Evolutionary conservation across 2,329 filamentous ascomycete genomes (phyloP), one percentile per base, ranked within the genome.

Genomic region (Fusarium anthophilum): DNA sequence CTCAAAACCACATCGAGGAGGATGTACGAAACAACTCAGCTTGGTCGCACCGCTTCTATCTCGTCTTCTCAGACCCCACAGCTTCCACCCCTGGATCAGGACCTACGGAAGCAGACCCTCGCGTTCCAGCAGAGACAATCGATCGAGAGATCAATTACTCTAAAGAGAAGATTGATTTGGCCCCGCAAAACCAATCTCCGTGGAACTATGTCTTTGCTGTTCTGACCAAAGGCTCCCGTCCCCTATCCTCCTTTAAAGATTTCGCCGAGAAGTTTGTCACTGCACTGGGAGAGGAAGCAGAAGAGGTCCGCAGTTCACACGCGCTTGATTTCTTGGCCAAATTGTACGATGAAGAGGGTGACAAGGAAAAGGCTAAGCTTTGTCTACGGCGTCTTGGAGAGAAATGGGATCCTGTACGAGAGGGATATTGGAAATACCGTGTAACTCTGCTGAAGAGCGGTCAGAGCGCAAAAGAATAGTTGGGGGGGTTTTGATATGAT

Each of bases 11-110:
- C 81, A 89, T 99, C 66, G 86, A 90, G 65, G 86, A 90, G 39
- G 96, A 99, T 82, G 91, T 98, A 68, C 90, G 95, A 79, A 99
- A 99, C 85, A 99, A 99, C 83, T 96, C 93, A 50, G 96, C 96
- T 22, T 99, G 96, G 96, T 97, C 96, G 75, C 96, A 99, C 86
- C 92, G 96, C 58, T 98, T 96, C 87, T 98, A 96, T 82, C 82
- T 98, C n/a, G 91, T 96, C 24, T 97, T 98, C 75, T 88, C 89
- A 81, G 86, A 88, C 86, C 92, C 87, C 26, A 84, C 76, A 3
- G 77, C 84, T 30, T 84, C 85, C 18, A 90, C 88, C 0, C 78
- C 83, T 8, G 84, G 80, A n/a, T 81, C 81, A 13, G 84, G 84
- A 35, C 86, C 88, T 5, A 89, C 87, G 3, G 85, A 87, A 64